Evolutionary conservation across 164 flowering plant genomes (phyloP), one percentile per base, ranked within the genome.

Genomic region (Paratinospora sagittata): DNA sequence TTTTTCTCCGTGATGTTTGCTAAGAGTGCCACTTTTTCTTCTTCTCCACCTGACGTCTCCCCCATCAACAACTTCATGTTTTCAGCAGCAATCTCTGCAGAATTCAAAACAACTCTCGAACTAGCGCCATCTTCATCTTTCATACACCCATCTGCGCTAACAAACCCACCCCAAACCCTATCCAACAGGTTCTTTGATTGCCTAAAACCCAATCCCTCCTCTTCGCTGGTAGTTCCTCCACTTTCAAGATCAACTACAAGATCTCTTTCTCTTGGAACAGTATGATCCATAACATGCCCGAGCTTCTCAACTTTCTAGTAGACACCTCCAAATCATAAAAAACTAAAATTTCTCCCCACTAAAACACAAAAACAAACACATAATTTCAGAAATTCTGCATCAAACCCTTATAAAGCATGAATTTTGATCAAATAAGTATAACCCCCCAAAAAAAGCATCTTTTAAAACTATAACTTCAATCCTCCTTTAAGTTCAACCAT

Each of bases 211-310:
- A 67, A 66, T 26, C 73, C 68, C 63, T 71, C 80, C 57, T 83
- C 87, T 12, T 72, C 79, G 16, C 76, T 71, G 70, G 68, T 71
- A 34, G 34, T 74, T 52, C 75, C 77, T 60, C 87, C 87, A 68
- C 79, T 82, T 72, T 90, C 96, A 64, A 86, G 81, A 83, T 88
- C 96, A 58, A 81, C 72, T n/a, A 30, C 73, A 47, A 68, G 60
- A 39, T 78, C 81, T 58, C 68, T 73, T n/a, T 82, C 80, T 73
- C 66, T 77, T 24, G 64, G 30, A 79, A 69, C 73, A 16, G 62
- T 71, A 8, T 55, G 70, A 74, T 76, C 92, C 86, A 86, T 84
- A 17, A 26, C 45, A 73, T 52, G 27, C 30, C 30, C 34, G 41
- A 72, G 8, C 12, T 23, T 30, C 39, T 45, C 23, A 10, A 19